Evolutionary conservation across 2,329 filamentous ascomycete species (phyloP).

Genomic region (Pestalotiopsis sp.): DNA sequence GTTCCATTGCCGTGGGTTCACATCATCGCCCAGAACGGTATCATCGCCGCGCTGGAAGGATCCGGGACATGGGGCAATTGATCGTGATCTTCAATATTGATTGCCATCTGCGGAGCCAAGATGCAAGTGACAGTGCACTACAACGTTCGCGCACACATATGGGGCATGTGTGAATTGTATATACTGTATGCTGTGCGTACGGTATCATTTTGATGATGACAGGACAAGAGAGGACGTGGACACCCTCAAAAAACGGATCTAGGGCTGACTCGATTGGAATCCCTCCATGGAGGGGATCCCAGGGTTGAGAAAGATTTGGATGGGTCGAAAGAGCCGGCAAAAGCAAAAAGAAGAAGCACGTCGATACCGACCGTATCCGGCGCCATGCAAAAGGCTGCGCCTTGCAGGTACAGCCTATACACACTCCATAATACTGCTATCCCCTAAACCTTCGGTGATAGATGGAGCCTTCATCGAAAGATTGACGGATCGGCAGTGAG

Average conservation of each 20-base stretch:
- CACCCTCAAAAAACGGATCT: neutral
- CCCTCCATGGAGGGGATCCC: neutral
- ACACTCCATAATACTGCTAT: neutral
- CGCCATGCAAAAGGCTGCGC: neutral
- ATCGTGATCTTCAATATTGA: conserved; percentile 12
- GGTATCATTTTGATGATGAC: neutral
- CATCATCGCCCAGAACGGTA: conserved; percentile 10
- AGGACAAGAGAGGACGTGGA: neutral
- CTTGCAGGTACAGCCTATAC: neutral
- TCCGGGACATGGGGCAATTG: conserved; percentile 2
- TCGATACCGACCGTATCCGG: neutral
- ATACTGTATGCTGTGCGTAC: neutral
- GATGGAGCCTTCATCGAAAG: conserved; percentile 1
- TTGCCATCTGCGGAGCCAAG: conserved; percentile 8
- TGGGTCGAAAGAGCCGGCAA: neutral
- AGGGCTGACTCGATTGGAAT: neutral
- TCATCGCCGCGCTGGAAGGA: conserved; percentile 8
- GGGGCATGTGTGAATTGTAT: neutral
- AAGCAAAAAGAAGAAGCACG: neutral
- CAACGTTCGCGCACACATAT: neutral
- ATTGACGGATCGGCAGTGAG: neutral
- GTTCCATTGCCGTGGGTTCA: conserved; percentile 11
- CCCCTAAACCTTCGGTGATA: neutral
- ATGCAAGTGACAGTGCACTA: neutral
- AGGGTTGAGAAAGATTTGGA: neutral